These are phyloP conservation scores for Spizellomyces sp. DNA, from an alignment of 192 early-diverging fungal species.

Conservation along the genomic window DNA sequence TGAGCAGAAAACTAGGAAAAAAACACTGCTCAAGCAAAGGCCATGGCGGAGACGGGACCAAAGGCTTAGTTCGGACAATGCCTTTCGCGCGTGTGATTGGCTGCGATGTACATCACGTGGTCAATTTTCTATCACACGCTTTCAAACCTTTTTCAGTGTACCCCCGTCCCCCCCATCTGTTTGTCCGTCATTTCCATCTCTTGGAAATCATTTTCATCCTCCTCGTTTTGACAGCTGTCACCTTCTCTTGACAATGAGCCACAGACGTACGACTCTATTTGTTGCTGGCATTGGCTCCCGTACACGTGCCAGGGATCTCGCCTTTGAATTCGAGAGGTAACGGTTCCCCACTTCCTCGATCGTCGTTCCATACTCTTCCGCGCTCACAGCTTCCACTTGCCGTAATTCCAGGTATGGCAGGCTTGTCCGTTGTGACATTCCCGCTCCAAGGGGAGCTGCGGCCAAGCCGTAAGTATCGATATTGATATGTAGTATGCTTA, in stretches of 20 bases:
- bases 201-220: no score
- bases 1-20: no score
- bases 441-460: constrained; percentile 36
- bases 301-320: constrained; percentile 88
- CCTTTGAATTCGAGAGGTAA: constrained; percentile 94
- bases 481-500: neutral
- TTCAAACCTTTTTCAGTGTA: no score
- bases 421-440: constrained; percentile 54
- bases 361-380: neutral
- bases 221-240: no score
- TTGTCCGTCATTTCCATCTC: no score
- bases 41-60: no score
- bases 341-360: neutral
- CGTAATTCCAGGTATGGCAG: constrained; percentile 39
- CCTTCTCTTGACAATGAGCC: constrained; percentile 17
- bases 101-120: no score
- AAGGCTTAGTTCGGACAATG: no score
- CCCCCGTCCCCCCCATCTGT: no score
- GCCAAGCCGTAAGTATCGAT: constrained; percentile 42
- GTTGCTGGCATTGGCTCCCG: constrained; percentile 78
- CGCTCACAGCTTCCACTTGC: constrained; percentile 14
- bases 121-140: no score
- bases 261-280: constrained; percentile 69
- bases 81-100: no score
- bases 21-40: no score